phyloP scores from a whole-genome alignment of 495 filamentous ascomycete genomes.

The Cercophora samala region DNA sequence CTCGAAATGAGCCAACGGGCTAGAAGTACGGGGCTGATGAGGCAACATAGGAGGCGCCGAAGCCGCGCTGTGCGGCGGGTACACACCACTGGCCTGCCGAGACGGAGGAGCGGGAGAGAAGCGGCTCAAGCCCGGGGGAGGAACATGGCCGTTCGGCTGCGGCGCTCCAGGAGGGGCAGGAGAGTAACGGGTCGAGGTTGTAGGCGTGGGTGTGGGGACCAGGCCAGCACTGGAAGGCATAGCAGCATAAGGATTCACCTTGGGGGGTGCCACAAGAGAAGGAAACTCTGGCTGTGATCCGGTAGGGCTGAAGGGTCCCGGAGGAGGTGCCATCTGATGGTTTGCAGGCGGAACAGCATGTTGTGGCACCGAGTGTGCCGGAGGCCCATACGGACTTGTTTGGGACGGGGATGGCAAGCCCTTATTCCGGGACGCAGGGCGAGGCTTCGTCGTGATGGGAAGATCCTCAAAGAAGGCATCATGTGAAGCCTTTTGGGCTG shows the following conservation, averaged over 20 bases:
- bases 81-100: conserved; percentile 38
- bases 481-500: conserved; percentile 32
- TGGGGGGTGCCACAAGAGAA: conserved; percentile 53
- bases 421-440: conserved; percentile 43
- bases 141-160: conserved; percentile 27
- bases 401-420: conserved; percentile 39
- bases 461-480: conserved; percentile 86
- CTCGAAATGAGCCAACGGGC: conserved; percentile 70
- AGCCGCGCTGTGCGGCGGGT: conserved; percentile 39
- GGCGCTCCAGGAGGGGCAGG: conserved; percentile 53
- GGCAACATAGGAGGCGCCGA: conserved; percentile 51
- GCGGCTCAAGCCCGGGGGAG: conserved; percentile 42
- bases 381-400: conserved; percentile 34
- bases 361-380: conserved; percentile 31
- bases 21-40: conserved; percentile 81
- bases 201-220: conserved; percentile 42
- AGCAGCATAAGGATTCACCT: conserved; percentile 60
- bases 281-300: conserved; percentile 29
- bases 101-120: conserved; percentile 54
- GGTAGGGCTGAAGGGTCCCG: conserved; percentile 26
- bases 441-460: conserved; percentile 60
- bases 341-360: conserved; percentile 33
- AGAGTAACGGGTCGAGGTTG: conserved; percentile 53
- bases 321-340: conserved; percentile 22
- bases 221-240: conserved; percentile 40